These are phyloP conservation scores for Aspergillus wentii DNA, from an alignment of 495 filamentous ascomycete genomes.

Conservation along the genomic window DNA sequence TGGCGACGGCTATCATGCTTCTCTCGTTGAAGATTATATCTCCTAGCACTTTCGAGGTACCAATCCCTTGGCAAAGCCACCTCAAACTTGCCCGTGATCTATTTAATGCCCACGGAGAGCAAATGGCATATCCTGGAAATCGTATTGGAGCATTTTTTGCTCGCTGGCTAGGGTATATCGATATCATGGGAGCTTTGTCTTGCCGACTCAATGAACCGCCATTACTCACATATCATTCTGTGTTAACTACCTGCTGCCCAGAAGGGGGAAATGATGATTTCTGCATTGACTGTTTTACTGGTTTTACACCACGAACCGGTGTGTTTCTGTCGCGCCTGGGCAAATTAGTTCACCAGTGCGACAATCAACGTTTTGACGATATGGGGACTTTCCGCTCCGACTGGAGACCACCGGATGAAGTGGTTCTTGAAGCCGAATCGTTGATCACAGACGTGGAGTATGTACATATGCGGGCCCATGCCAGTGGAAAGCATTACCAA, in stretches of 20 bases:
- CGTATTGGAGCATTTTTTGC: constrained; percentile 73
- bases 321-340: constrained; percentile 70
- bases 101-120: constrained; percentile 60
- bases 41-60: constrained; percentile 71
- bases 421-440: constrained; percentile 47
- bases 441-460: constrained; percentile 49
- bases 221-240: constrained; percentile 50
- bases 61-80: constrained; percentile 72
- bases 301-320: constrained; percentile 67
- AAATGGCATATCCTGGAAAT: constrained; percentile 49
- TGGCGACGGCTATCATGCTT: constrained; percentile 84
- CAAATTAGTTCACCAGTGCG: constrained; percentile 65
- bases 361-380: constrained; percentile 60
- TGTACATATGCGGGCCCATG: constrained; percentile 25
- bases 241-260: constrained; percentile 40
- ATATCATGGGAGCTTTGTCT: constrained; percentile 72
- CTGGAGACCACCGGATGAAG: constrained; percentile 57
- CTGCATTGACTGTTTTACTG: constrained; percentile 74
- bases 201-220: constrained; percentile 59
- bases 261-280: constrained; percentile 47
- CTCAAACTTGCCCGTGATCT: constrained; percentile 71
- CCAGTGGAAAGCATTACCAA: constrained; percentile 27
- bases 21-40: constrained; percentile 83
- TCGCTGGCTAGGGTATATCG: constrained; percentile 83
- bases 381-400: constrained; percentile 41